phyloP scores from a whole-genome alignment of 352 stramenopile genomes.

The Phytophthora ohioensis region DNA sequence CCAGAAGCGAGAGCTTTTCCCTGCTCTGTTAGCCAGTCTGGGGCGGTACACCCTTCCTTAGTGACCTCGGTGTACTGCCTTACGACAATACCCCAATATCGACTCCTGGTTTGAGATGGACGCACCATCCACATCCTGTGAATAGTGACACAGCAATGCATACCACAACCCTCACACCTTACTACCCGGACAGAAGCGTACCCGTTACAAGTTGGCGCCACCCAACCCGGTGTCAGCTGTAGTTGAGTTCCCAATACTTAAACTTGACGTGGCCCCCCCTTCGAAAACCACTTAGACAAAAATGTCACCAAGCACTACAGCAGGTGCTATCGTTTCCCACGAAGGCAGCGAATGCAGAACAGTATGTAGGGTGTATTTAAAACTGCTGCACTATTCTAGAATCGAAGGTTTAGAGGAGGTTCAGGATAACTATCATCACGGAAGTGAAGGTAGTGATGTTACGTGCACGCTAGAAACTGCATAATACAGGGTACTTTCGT shows the following conservation, averaged over 20 bases:
- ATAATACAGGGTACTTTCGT: too few species aligned
- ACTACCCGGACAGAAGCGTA: slow-evolving; percentile 56
- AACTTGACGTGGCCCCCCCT: background rate
- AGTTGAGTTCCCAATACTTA: background rate
- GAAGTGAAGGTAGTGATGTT: too few species aligned
- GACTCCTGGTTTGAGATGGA: slow-evolving; percentile 65
- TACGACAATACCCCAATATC: slow-evolving; percentile 51
- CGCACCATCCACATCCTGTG: slow-evolving; percentile 51
- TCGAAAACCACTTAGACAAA: background rate
- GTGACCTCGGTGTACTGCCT: slow-evolving; percentile 46
- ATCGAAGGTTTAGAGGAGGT: too few species aligned
- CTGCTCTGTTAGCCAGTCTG: slow-evolving; percentile 67
- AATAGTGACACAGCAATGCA: slow-evolving; percentile 39
- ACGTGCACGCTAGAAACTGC: too few species aligned
- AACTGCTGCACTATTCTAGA: too few species aligned
- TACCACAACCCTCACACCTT: slow-evolving; percentile 47
- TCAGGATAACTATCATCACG: too few species aligned
- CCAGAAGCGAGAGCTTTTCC: slow-evolving; percentile 65
- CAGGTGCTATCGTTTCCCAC: background rate
- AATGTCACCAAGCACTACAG: too few species aligned
- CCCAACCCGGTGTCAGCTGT: slow-evolving; percentile 39
- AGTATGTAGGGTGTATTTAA: too few species aligned
- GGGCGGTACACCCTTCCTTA: slow-evolving; percentile 61
- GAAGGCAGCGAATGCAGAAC: background rate
- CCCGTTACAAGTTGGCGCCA: slow-evolving; percentile 57